Conservation (phyloP, 352 stramenopile species). For the Pythium oligandrum region DNA sequence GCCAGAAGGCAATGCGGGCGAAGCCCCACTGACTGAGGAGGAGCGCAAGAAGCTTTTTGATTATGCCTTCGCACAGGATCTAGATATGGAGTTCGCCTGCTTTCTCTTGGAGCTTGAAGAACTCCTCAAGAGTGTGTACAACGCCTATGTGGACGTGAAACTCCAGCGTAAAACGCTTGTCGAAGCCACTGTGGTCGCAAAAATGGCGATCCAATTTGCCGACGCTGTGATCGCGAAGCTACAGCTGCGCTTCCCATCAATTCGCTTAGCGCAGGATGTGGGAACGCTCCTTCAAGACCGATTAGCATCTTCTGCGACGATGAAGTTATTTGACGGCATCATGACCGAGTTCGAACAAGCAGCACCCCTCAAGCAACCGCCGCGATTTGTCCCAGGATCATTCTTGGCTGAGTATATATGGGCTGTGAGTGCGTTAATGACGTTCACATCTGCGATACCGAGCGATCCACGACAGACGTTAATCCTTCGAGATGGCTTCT, state of each 20-base stretch:
- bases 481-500: conserved; percentile 4
- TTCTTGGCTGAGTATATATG: conserved; percentile 7
- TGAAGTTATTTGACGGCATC: background rate
- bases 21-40: background rate
- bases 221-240: conserved; percentile 14
- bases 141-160: conserved; percentile 26
- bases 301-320: conserved; percentile 8
- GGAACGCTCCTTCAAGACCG: background rate
- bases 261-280: conserved; percentile 19
- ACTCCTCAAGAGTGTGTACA: conserved; percentile 10
- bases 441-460: conserved; percentile 6
- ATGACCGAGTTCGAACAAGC: too few relatives aligned
- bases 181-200: conserved; percentile 27
- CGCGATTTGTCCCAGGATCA: background rate
- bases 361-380: too few relatives aligned
- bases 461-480: background rate
- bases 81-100: conserved; percentile 18
- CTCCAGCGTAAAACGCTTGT: conserved; percentile 26
- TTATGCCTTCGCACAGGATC: conserved; percentile 22
- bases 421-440: background rate
- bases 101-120: conserved; percentile 27
- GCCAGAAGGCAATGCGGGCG: too few relatives aligned
- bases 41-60: conserved; percentile 15
- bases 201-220: conserved; percentile 21
- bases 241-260: conserved; percentile 17